Evolutionary conservation across 352 stramenopile species (phyloP), one percentile per base, ranked within the genome.

Genomic region (Globisporangium uncinulatum): DNA sequence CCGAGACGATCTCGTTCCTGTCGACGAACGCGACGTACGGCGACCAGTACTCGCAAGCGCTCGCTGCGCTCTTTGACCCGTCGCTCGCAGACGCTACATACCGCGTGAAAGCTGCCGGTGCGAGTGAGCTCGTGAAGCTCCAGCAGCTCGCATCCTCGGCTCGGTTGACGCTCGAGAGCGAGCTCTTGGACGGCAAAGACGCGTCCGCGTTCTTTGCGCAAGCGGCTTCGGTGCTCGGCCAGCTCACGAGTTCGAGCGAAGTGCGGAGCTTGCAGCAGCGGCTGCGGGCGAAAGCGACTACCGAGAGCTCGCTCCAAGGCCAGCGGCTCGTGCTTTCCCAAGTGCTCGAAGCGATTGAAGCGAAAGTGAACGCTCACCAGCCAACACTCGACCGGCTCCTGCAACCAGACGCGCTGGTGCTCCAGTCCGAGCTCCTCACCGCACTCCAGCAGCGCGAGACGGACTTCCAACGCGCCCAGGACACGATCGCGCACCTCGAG

Each of bases 21-120:
- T 89, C 81, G 4, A 89, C 78, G 2, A 92, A 89, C 42, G 71
- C 74, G 2, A 64, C 64, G 17, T 92, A 90, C 51, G 71, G 81
- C 14, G 72, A 86, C 20, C 75, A 90, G 49, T 93, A 93, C 57
- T 73, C 74, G 0, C 51, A 71, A 45, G 73, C 80, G 10, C 52
- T 93, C 6, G 56, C 58, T 31, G 83, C 77, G 10, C 48, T 89
- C 24, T 61, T 93, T 3, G 83, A 90, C 43, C 81, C 83, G 6
- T 77, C 79, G 29, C 66, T 93, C 19, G 69, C 74, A 0, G 77
- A 90, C 14, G 79, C 81, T 14, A 75, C 76, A 4, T 52, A 69
- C 11, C 73, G 81, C 8, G 56, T 93, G 19, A 79, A 77, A 44
- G 54, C 60, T 5, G 79, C 77, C 0, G 67, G 79, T 13, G 58